Evolutionary conservation across 352 stramenopile species (phyloP), one percentile per base, ranked within the genome.

Genomic region (Phytopythium boreale): DNA sequence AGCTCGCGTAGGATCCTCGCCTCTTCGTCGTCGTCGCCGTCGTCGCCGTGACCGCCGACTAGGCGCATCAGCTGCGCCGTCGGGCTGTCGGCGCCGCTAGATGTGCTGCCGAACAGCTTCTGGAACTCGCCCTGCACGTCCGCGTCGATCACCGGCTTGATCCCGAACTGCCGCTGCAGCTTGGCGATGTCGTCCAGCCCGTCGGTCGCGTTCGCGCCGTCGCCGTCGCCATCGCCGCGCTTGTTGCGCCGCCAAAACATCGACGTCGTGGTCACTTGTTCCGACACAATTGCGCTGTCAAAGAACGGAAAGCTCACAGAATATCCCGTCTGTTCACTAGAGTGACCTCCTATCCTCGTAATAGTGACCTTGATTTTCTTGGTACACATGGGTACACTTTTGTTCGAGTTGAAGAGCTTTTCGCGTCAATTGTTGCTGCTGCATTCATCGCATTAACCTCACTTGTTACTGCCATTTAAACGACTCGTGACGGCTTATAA

Each of bases 81-180:
- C 20, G 75, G 78, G 74, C 80, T 89, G 34, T 77, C 59, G 31
- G 62, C 56, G 17, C 53, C 59, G 56, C 46, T 46, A 24, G 31
- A 59, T 6, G 37, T 50, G 26, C 56, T 70, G 17, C 71, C 74
- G 39, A 93, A 72, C 20, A 94, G 74, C 68, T 71, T 66, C 56
- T 76, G 68, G 27, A 92, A 79, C 49, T 94, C 86, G 43, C 63
- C 71, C 65, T 92, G 70, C 22, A 94, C 80, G 51, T 94, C 82
- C 47, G 77, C 79, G 61, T 92, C 83, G 24, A 63, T 83, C 55
- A 92, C 72, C 36, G 80, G 71, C 37, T 78, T 82, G 68, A 94
- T 92, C 7, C 86, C 83, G 59, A 94, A 90, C 73, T 92, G 79
- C 19, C 79, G 75, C 72, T 93, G 84, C 43, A 93, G 73, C 69